phyloP scores from a whole-genome alignment of 345 rosid genomes.

The Brassica juncea region DNA sequence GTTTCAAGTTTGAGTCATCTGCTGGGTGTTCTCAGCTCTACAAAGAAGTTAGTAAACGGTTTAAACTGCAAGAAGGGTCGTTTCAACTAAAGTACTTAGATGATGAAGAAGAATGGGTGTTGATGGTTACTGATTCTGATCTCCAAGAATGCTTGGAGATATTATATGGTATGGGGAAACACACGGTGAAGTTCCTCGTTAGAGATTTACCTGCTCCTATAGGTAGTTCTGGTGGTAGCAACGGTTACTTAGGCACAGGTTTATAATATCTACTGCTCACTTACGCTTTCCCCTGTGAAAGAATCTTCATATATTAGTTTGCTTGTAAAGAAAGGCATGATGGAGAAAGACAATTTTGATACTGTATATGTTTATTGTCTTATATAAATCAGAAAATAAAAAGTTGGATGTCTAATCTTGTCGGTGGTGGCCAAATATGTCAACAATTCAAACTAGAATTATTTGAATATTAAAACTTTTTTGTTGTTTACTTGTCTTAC shows the following conservation, averaged over 20 bases:
- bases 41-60: constrained; percentile 78
- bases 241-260: constrained; percentile 46
- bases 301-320: constrained; percentile 34
- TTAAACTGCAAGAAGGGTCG: constrained; percentile 64
- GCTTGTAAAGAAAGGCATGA: constrained; percentile 9
- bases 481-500: not conserved
- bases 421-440: not conserved
- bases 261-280: constrained; percentile 16
- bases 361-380: constrained; percentile 19
- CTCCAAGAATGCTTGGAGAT: constrained; percentile 85
- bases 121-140: constrained; percentile 73
- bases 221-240: constrained; percentile 79
- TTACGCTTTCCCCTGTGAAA: constrained; percentile 50
- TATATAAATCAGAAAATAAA: constrained; percentile 17
- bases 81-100: constrained; percentile 90
- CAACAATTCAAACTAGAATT: constrained; percentile 2
- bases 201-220: constrained; percentile 52
- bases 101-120: constrained; percentile 97
- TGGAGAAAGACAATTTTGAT: constrained; percentile 31
- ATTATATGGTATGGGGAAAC: constrained; percentile 55
- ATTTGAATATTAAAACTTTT: not conserved
- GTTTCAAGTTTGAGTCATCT: constrained; percentile 78
- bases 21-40: constrained; percentile 74
- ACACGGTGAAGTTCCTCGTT: constrained; percentile 65
- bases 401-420: not conserved